Percentiles rank a stretch among this genome's conserved stretches.
phyloP scores from a whole-genome alignment of 257 asterid species.

The Solanum arcanum region DNA sequence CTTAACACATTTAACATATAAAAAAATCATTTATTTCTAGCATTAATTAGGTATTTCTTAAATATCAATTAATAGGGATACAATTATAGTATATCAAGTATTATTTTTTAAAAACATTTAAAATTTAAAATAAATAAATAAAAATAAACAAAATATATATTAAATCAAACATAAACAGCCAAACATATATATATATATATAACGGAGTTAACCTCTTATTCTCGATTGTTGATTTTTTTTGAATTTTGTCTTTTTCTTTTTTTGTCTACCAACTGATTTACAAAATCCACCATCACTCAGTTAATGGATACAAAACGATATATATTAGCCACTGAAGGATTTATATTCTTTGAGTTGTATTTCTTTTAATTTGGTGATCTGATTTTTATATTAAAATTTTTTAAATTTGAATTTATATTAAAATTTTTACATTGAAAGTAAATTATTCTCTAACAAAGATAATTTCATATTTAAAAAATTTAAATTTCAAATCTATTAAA shows the following conservation, averaged over 20 bases:
- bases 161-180: too few species aligned
- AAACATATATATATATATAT: neutral
- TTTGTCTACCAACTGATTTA: neutral
- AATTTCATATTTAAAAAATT: accelerated
- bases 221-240: neutral
- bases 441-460: too few species aligned
- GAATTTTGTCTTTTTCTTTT: neutral
- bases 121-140: too few species aligned
- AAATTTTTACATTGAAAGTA: accelerated
- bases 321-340: neutral
- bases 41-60: neutral
- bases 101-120: too few species aligned
- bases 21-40: too few species aligned
- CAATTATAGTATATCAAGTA: neutral
- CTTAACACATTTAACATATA: neutral
- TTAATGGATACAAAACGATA: neutral
- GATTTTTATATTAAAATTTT: too few species aligned
- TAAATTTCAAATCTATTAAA: too few species aligned
- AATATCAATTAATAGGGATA: neutral
- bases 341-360: neutral
- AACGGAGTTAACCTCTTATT: neutral
- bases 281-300: neutral
- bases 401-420: accelerated
- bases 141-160: too few species aligned
- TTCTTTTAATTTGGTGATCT: too few species aligned